Percentiles rank a stretch among this genome's conserved stretches.
These are phyloP conservation scores for Claviceps fusiformis DNA, from an alignment of 2,329 filamentous ascomycete species.

Conservation along the genomic window DNA sequence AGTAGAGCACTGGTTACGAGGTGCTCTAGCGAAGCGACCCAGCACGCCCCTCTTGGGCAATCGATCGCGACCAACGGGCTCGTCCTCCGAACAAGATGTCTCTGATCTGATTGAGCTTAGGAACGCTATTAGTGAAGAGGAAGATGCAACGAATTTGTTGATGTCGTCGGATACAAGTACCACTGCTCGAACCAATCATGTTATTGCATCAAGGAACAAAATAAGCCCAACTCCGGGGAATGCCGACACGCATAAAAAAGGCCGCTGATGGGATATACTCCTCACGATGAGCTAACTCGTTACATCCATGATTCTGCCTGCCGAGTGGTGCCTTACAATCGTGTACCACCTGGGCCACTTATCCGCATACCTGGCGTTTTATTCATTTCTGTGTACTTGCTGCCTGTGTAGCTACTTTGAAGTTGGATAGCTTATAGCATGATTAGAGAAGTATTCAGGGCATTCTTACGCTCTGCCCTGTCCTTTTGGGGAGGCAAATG, in stretches of 20 bases:
- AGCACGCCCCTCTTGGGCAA: conserved; percentile 34
- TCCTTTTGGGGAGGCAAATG: not conserved
- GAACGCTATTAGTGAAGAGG: conserved; percentile 46
- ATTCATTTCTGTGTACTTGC: not conserved
- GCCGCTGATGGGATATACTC: conserved; percentile 16
- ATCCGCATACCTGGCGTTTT: not conserved
- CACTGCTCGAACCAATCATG: conserved; percentile 20
- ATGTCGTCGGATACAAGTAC: conserved; percentile 22
- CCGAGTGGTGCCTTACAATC: not conserved
- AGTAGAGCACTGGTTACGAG: conserved; percentile 82
- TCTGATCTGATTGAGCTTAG: conserved; percentile 61
- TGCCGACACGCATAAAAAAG: conserved; percentile 24
- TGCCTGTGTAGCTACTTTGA: not conserved
- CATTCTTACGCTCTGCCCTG: not conserved
- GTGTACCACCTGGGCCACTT: not conserved
- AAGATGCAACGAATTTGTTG: conserved; percentile 18
- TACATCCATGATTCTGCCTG: not conserved
- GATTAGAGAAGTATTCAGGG: not conserved
- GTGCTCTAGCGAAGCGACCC: conserved; percentile 55
- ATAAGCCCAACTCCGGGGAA: conserved; percentile 10
- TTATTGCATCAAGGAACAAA: conserved; percentile 25
- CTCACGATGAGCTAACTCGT: not conserved
- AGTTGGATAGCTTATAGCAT: not conserved
- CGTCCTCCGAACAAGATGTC: conserved; percentile 18
- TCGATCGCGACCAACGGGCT: conserved; percentile 19